Conservation (phyloP, 2,329 filamentous ascomycete species). For the Exophiala lecanii-corni region DNA sequence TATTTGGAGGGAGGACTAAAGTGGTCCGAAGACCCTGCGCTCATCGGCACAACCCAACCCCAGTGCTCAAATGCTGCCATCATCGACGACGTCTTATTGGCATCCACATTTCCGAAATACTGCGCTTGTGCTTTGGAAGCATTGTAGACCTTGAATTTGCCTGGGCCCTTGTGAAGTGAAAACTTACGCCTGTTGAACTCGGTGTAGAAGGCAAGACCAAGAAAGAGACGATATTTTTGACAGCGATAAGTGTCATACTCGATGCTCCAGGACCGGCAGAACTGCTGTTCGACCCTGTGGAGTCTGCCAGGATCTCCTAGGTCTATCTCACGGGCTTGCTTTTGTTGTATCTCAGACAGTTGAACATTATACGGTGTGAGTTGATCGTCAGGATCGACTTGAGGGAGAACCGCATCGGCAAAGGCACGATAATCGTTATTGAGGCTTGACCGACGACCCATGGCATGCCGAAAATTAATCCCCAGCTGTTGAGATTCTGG, state of each 20-base stretch:
- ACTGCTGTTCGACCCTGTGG: slow-evolving; percentile 5
- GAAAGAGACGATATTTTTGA: slow-evolving; percentile 16
- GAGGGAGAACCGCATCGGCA: slow-evolving; percentile 9
- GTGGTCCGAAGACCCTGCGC: too few relatives aligned
- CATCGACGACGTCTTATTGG: slow-evolving; percentile 12
- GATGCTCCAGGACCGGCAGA: slow-evolving; percentile 11
- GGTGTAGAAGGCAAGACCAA: slow-evolving; percentile 12
- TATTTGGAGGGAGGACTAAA: too few relatives aligned
- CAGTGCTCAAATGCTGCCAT: slow-evolving; percentile 6
- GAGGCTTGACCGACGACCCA: slow-evolving; percentile 5
- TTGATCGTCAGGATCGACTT: neutral
- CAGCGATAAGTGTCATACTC: slow-evolving; percentile 12
- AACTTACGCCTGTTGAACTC: slow-evolving; percentile 7
- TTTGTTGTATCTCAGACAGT: neutral
- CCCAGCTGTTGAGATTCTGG: neutral
- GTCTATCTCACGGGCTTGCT: neutral
- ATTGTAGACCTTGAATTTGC: slow-evolving; percentile 7
- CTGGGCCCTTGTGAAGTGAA: slow-evolving; percentile 1
- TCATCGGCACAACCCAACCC: slow-evolving; percentile 10
- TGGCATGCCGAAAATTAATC: slow-evolving; percentile 3
- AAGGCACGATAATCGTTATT: slow-evolving; percentile 8
- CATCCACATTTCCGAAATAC: slow-evolving; percentile 13
- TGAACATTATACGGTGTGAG: neutral
- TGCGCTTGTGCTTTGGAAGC: slow-evolving; percentile 13
- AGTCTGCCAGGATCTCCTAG: slow-evolving; percentile 9